Evolutionary conservation across 2,329 filamentous ascomycete species (phyloP).

Genomic region (Penicillium psychrosexuale): DNA sequence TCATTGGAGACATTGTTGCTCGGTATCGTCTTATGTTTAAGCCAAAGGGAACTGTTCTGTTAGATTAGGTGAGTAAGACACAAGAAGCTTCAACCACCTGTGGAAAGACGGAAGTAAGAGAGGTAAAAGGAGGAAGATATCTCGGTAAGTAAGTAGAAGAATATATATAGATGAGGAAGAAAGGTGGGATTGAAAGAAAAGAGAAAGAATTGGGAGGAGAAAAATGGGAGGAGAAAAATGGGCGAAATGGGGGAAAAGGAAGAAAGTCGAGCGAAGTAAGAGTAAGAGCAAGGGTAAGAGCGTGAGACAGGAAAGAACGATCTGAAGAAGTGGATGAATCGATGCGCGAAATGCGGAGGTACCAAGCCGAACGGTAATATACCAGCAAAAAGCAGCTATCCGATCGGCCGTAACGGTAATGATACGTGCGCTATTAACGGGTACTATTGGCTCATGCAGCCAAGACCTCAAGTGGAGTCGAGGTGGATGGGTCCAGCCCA

Average conservation of each 20-base stretch:
- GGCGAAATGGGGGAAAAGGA: slow-evolving; percentile 13
- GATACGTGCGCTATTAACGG: not conserved
- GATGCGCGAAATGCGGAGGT: slow-evolving; percentile 26
- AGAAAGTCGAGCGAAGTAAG: slow-evolving; percentile 17
- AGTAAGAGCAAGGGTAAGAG: slow-evolving; percentile 12
- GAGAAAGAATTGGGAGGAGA: slow-evolving; percentile 13
- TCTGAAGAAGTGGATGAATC: slow-evolving; percentile 23
- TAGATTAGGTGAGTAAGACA: slow-evolving; percentile 39
- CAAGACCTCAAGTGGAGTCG: slow-evolving; percentile 1
- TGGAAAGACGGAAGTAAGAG: slow-evolving; percentile 21
- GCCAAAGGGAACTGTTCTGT: slow-evolving; percentile 30
- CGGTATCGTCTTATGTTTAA: not conserved
- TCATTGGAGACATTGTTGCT: slow-evolving; percentile 37
- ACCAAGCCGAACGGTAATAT: slow-evolving; percentile 16
- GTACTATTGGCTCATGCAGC: slow-evolving; percentile 3
- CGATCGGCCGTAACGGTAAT: slow-evolving; percentile 18
- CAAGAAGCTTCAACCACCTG: slow-evolving; percentile 39
- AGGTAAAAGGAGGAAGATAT: slow-evolving; percentile 7
- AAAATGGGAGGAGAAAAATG: slow-evolving; percentile 14
- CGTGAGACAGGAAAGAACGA: slow-evolving; percentile 13
- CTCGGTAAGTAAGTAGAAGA: slow-evolving; percentile 5
- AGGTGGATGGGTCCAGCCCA: not conserved
- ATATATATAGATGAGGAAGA: slow-evolving; percentile 4
- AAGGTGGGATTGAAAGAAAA: slow-evolving; percentile 10
- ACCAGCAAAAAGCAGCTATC: slow-evolving; percentile 2